Percentiles rank a stretch among this genome's conserved stretches.
Evolutionary conservation across 257 asterid genomes (phyloP).

Genomic region (Parsonsia alboflavescens): DNA sequence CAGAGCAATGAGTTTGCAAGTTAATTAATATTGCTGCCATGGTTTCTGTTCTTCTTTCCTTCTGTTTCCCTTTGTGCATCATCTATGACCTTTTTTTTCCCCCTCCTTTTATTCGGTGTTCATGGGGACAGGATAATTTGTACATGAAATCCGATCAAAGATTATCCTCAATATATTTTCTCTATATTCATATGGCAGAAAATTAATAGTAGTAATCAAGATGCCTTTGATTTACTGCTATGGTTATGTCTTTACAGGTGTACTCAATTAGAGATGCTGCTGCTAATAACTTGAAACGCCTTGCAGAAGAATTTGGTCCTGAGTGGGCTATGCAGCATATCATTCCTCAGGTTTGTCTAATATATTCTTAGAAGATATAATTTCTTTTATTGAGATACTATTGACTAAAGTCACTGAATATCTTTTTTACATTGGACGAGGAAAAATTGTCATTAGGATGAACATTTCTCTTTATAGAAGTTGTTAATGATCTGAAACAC

Average conservation of each 20-base stretch:
- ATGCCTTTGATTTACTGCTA: constrained; percentile 1
- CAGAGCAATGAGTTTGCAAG: not conserved
- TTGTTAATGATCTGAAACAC: not conserved
- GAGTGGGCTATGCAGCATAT: constrained; percentile 67
- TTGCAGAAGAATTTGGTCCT: constrained; percentile 58
- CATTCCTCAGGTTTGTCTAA: constrained; percentile 49
- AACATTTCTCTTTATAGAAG: not conserved
- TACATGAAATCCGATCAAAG: no score
- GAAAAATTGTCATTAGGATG: not conserved
- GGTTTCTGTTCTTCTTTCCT: not conserved
- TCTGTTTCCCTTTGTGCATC: not conserved
- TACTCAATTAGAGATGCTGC: constrained; percentile 57
- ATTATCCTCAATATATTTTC: no score
- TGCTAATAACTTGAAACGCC: constrained; percentile 52
- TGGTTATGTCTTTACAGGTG: constrained; percentile 32
- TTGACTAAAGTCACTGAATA: not conserved
- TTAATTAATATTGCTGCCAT: not conserved
- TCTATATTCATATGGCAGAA: not conserved
- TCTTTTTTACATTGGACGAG: not conserved
- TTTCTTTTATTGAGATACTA: not conserved
- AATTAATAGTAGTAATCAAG: not conserved
- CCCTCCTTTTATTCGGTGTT: not conserved
- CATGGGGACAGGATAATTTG: not conserved
- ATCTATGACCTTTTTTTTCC: not conserved
- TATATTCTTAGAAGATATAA: not conserved